Conservation (phyloP, 305 asterid species). For the Solanum hybrid region DNA sequence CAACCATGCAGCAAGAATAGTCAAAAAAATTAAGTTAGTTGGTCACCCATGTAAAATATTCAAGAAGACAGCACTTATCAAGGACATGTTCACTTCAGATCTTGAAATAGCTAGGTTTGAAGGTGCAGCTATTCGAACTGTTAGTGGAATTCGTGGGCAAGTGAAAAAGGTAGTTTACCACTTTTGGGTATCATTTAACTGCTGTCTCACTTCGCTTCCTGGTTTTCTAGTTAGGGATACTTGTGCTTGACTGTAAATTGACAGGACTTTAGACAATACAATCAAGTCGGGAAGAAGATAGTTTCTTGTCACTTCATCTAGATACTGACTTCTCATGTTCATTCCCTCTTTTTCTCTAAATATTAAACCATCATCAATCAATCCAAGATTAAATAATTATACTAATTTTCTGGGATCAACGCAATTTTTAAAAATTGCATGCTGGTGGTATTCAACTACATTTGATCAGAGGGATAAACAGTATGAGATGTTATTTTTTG, state of each 20-base stretch:
- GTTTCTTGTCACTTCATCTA: not conserved
- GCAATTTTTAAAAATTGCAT: not conserved
- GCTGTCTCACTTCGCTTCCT: not conserved
- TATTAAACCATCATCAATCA: not conserved
- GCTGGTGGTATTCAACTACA: not conserved
- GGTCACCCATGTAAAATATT: slow-evolving; percentile 82
- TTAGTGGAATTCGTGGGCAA: slow-evolving; percentile 96
- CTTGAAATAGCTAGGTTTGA: slow-evolving; percentile 97
- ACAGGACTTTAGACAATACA: not conserved
- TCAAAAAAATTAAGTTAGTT: slow-evolving; percentile 87
- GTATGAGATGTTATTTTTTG: not conserved
- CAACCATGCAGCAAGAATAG: slow-evolving; percentile 81
- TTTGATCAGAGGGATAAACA: not conserved
- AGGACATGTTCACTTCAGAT: slow-evolving; percentile 95
- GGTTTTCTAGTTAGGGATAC: not conserved
- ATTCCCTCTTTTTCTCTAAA: not conserved
- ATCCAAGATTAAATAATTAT: not conserved
- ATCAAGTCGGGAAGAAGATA: not conserved
- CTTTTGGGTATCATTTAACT: not conserved
- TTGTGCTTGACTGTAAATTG: not conserved
- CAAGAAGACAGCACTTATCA: slow-evolving; percentile 90
- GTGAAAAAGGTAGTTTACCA: slow-evolving; percentile 71
- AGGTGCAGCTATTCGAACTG: slow-evolving; percentile 90
- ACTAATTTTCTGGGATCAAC: not conserved
- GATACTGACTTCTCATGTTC: not conserved